Evolutionary conservation across 2,329 filamentous ascomycete genomes (phyloP).

Genomic region (Plenodomus tracheiphilus): DNA sequence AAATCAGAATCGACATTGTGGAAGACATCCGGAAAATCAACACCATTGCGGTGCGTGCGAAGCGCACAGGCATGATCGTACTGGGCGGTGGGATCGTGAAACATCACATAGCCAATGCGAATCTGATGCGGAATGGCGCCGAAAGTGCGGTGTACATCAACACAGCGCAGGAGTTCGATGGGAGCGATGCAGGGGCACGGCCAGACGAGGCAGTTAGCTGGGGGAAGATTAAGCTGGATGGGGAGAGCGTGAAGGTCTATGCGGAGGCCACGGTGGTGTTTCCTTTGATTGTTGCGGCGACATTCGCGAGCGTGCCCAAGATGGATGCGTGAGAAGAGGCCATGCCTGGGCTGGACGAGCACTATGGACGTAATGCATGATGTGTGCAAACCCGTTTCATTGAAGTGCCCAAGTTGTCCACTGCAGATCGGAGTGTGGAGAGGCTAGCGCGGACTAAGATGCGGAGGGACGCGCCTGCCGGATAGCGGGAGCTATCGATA

Average conservation of each 20-base stretch:
- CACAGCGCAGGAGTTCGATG: slow-evolving; percentile 95
- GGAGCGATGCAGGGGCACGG: slow-evolving; percentile 90
- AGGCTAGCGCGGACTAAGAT: neutral
- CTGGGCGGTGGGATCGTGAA: slow-evolving; percentile 94
- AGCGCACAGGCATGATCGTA: slow-evolving; percentile 91
- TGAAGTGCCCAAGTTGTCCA: no score
- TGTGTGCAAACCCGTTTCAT: no score
- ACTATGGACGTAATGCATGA: no score
- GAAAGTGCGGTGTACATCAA: slow-evolving; percentile 98
- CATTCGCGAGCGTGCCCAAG: slow-evolving; percentile 56
- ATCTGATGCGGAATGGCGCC: slow-evolving; percentile 94
- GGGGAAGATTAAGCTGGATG: slow-evolving; percentile 94
- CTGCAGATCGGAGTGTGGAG: neutral
- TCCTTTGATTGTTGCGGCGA: slow-evolving; percentile 68
- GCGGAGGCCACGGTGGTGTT: slow-evolving; percentile 70
- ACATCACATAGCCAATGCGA: slow-evolving; percentile 97
- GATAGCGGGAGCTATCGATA: neutral
- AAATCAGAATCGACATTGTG: slow-evolving; percentile 86
- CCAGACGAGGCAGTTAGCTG: slow-evolving; percentile 97
- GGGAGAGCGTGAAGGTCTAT: slow-evolving; percentile 83
- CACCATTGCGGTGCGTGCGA: slow-evolving; percentile 84
- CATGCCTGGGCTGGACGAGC: no score
- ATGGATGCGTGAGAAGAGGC: neutral
- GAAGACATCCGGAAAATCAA: slow-evolving; percentile 94
- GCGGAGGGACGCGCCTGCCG: neutral